Evolutionary conservation across 805 yeast genomes (phyloP).

Genomic region (Zygotorulaspora florentina): DNA sequence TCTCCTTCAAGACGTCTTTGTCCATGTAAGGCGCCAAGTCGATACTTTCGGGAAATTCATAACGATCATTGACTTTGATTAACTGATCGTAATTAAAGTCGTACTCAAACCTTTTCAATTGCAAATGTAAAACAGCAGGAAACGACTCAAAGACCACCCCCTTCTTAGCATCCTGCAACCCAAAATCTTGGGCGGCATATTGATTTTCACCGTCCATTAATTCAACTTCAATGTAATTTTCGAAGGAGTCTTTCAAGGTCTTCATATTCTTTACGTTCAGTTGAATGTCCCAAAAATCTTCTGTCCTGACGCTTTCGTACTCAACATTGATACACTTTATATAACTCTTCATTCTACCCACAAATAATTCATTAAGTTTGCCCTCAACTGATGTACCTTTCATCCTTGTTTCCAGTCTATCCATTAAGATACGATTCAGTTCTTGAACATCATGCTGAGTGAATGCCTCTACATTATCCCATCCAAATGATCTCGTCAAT

Average conservation of each 20-base stretch:
- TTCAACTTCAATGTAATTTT: slow-evolving; percentile 84
- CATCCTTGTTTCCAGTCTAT: slow-evolving; percentile 84
- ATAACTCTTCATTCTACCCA: slow-evolving; percentile 94
- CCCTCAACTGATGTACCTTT: slow-evolving; percentile 80
- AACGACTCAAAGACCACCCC: slow-evolving; percentile 89
- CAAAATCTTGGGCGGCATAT: slow-evolving; percentile 85
- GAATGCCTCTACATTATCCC: slow-evolving; percentile 94
- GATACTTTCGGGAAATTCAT: slow-evolving; percentile 80
- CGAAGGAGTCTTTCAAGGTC: slow-evolving; percentile 69
- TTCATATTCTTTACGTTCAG: slow-evolving; percentile 82
- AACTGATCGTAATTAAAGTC: slow-evolving; percentile 85
- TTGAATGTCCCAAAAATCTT: slow-evolving; percentile 98
- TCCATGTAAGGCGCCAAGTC: slow-evolving; percentile 79
- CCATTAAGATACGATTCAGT: slow-evolving; percentile 91
- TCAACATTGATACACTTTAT: slow-evolving; percentile 90
- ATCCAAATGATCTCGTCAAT: slow-evolving; percentile 88
- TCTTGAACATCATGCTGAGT: slow-evolving; percentile 99
- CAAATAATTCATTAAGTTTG: slow-evolving; percentile 74
- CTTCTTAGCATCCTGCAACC: slow-evolving; percentile 92
- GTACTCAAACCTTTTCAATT: slow-evolving; percentile 89
- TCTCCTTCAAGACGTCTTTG: slow-evolving; percentile 38
- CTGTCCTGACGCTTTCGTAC: slow-evolving; percentile 85
- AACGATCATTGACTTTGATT: slow-evolving; percentile 87
- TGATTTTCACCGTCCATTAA: slow-evolving; percentile 91
- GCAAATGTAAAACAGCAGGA: slow-evolving; percentile 91